These are phyloP conservation scores for Jacaranda mimosifolia DNA, from an alignment of 257 asterid genomes.

Conservation along the genomic window DNA sequence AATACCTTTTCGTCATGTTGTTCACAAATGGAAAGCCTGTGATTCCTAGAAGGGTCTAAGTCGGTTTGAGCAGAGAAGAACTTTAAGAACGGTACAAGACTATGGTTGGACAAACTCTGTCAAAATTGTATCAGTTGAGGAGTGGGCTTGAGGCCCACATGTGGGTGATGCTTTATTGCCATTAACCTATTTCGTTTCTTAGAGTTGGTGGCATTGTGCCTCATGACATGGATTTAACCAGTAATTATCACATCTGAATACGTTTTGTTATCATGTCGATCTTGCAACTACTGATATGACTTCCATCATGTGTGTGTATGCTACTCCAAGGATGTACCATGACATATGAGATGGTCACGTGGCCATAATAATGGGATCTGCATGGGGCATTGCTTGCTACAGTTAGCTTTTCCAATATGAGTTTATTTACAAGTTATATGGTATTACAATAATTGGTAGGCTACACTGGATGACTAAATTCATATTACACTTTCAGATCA, in stretches of 20 bases:
- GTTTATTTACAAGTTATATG: slow-evolving; percentile 28
- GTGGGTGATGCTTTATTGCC: slow-evolving; percentile 47
- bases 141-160: slow-evolving; percentile 66
- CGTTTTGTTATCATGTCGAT: slow-evolving; percentile 19
- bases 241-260: slow-evolving; percentile 30
- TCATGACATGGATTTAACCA: slow-evolving; percentile 20
- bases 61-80: slow-evolving; percentile 50
- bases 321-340: slow-evolving; percentile 27
- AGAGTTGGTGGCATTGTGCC: slow-evolving; percentile 38
- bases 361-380: slow-evolving; percentile 35
- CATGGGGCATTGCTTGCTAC: slow-evolving; percentile 27
- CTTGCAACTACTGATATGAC: slow-evolving; percentile 27
- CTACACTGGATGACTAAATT: slow-evolving; percentile 29
- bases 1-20: slow-evolving; percentile 42
- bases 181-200: slow-evolving; percentile 36
- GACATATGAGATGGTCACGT: slow-evolving; percentile 27
- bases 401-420: slow-evolving; percentile 12
- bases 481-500: slow-evolving; percentile 21
- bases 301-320: slow-evolving; percentile 23
- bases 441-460: slow-evolving; percentile 38
- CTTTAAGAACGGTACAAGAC: slow-evolving; percentile 70
- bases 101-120: slow-evolving; percentile 57
- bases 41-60: slow-evolving; percentile 51
- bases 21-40: slow-evolving; percentile 44
- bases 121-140: slow-evolving; percentile 42